phyloP scores from a whole-genome alignment of 169 alveolate genomes.

The Plasmodium billcollinsi region DNA sequence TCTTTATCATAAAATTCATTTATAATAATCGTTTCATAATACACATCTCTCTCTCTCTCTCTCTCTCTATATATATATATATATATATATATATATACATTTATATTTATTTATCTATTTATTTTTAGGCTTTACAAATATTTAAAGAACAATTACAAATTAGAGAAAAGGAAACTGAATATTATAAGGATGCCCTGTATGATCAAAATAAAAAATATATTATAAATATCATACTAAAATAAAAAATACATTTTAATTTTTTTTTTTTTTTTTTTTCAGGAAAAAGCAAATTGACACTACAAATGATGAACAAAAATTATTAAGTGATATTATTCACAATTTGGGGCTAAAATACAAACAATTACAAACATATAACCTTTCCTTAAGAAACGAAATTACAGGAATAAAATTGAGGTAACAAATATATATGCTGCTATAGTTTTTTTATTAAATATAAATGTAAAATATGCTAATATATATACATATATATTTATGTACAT shows the following conservation, averaged over 20 bases:
- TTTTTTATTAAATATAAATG: background rate
- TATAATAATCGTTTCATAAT: no score
- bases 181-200: constrained; percentile 70
- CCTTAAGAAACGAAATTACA: constrained; percentile 58
- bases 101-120: background rate
- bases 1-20: no score
- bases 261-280: constrained; percentile 25
- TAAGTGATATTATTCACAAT: constrained; percentile 61
- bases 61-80: no score
- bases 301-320: constrained; percentile 70
- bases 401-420: constrained; percentile 69
- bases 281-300: constrained; percentile 58
- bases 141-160: constrained; percentile 73
- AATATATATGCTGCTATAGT: background rate
- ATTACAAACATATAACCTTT: constrained; percentile 72
- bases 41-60: no score
- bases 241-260: background rate
- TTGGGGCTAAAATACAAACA: constrained; percentile 74
- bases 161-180: constrained; percentile 78
- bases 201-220: constrained; percentile 6
- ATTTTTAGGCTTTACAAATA: constrained; percentile 64
- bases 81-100: no score
- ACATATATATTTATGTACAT: no score
- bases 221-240: background rate
- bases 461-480: background rate